Base-by-base conservation (phyloP, 192 early-diverging fungal species). In the Martensiomyces pterosporus region DNA sequence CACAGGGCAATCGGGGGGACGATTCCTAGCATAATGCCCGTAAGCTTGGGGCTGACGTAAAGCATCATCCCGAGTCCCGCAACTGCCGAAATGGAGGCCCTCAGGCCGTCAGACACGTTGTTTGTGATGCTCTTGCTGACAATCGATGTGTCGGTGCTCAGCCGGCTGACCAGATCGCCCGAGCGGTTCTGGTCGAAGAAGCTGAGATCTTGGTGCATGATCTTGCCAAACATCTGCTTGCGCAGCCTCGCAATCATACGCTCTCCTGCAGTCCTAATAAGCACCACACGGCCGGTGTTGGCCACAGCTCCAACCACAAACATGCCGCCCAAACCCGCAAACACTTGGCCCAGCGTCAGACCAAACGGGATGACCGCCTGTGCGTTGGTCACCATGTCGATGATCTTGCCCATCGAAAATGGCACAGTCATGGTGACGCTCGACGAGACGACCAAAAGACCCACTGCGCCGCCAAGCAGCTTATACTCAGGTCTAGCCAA, bases 101-200 rank as follows among this genome's bases (percentile, higher is more conserved):
- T 58, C 43, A 90, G 61, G 1, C 86, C 88, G 43, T 90, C 88
- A 14, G 79, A 80, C 34, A 90, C 71, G 51, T 87, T 87, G 52
- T 82, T 82, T 0, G 82, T 88, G 21, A 90, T 54, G 41, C 83
- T 80, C 55, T 84, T 84, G 54, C 85, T 85, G 44, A 90, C 84
- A 19, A 87, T 67, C 24, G 78, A 64, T 12, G 89, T 89, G 64
- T 91, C 91, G 1, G 75, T 79, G 24, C 85, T 82, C 42, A 94
- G 67, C 17, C 89, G 81, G 24, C 84, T 88, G 14, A 89, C 79
- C 18, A 94, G 77, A 45, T 89, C 89, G 29, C 89, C 89, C 24
- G 74, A 69, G 29, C 69, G 67, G 61, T 81, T 75, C 43, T 49
- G 55, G 51, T 86, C 84, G 47, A 84, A 84, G 39, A 84, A 86